These are phyloP conservation scores for Allium fistulosum DNA, from an alignment of 106 monocot genomes.

Conservation along the genomic window DNA sequence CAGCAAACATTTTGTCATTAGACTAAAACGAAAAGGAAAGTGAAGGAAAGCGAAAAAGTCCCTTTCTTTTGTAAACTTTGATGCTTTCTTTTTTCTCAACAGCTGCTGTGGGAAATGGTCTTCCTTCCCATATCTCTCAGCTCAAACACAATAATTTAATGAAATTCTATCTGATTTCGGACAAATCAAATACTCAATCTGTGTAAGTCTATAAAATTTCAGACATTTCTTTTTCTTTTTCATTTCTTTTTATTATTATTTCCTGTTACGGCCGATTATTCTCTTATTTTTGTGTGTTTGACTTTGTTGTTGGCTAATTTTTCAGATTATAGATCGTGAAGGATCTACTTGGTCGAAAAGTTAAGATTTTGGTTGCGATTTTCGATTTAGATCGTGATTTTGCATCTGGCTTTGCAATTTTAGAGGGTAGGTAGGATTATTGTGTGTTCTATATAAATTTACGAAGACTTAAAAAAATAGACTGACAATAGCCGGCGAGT, in stretches of 20 bases:
- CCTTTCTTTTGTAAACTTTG: slow-evolving; percentile 1
- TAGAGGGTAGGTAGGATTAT: neutral
- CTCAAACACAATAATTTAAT: neutral
- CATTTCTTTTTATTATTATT: neutral
- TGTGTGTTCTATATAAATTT: neutral
- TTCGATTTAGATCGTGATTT: neutral
- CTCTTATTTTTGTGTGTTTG: neutral
- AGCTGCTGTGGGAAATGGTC: slow-evolving; percentile 5
- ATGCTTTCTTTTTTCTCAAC: neutral
- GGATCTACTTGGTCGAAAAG: neutral
- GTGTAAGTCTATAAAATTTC: neutral
- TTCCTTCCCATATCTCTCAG: neutral
- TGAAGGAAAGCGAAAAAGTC: neutral
- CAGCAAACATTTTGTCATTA: neutral
- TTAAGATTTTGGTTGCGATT: slow-evolving; percentile 1
- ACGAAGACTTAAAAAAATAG: neutral
- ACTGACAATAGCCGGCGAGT: neutral
- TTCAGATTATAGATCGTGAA: neutral
- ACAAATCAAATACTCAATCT: neutral
- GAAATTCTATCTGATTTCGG: neutral
- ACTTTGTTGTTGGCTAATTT: neutral
- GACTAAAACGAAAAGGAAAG: neutral
- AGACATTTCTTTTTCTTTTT: neutral
- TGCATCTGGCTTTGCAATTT: slow-evolving; percentile 4
- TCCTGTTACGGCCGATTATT: too few relatives aligned